phyloP scores from a whole-genome alignment of 202 grass and related monocot species.

The Schoenoplectus triqueter region DNA sequence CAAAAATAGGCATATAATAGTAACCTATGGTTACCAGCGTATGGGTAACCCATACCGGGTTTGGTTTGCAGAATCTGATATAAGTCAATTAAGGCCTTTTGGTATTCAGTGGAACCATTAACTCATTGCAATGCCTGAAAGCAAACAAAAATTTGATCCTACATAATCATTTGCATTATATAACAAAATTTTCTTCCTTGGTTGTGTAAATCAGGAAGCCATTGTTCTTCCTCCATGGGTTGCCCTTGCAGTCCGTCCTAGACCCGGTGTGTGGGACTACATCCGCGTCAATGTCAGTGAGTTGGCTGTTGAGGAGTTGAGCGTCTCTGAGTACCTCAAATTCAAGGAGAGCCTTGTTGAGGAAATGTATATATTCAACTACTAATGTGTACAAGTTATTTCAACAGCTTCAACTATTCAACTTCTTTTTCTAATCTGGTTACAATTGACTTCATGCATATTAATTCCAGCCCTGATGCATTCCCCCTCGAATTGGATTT shows the following conservation, averaged over 20 bases:
- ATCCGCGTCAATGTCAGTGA: constrained; percentile 85
- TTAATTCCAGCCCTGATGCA: constrained; percentile 44
- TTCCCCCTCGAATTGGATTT: constrained; percentile 93
- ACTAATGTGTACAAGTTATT: not conserved
- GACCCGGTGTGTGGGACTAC: constrained; percentile 95
- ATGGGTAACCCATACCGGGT: too few species aligned
- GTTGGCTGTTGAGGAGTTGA: constrained; percentile 81
- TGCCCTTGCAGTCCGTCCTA: constrained; percentile 89
- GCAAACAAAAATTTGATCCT: not conserved
- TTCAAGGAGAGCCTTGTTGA: constrained; percentile 91
- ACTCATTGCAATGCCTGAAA: not conserved
- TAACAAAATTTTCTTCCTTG: constrained; percentile 31
- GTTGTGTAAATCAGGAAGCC: constrained; percentile 64
- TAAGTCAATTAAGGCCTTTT: not conserved
- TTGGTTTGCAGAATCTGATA: not conserved
- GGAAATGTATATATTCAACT: constrained; percentile 57
- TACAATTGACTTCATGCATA: constrained; percentile 28
- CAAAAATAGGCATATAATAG: not conserved
- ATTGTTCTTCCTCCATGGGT: constrained; percentile 87
- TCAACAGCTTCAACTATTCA: not conserved
- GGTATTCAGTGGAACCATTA: not conserved
- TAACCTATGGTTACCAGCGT: not conserved
- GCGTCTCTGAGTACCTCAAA: constrained; percentile 79
- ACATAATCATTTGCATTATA: not conserved
- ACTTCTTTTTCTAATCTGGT: constrained; percentile 2